A percentile compares a stretch with the other conserved stretches of the same genome.
Conservation (phyloP, 1,284 basidiomycete genomes). For the Tremellales sp. region DNA sequence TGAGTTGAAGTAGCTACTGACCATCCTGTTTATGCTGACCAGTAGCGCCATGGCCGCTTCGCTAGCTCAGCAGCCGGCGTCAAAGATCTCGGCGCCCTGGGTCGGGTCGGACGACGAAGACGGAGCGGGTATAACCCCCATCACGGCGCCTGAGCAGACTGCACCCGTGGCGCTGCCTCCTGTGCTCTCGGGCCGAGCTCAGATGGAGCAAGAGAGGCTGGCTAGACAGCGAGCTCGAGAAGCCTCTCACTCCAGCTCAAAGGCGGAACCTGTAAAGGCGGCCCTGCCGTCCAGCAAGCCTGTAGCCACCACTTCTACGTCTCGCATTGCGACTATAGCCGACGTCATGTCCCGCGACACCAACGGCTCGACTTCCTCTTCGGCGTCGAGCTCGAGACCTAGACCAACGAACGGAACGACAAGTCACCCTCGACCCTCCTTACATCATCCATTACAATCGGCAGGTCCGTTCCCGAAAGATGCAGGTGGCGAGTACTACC, state of each 20-base stretch:
- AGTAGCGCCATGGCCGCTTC: constrained; percentile 36
- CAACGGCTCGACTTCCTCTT: background rate
- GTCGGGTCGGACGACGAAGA: constrained; percentile 10
- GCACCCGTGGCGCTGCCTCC: constrained; percentile 2
- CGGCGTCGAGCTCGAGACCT: background rate
- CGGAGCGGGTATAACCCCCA: constrained; percentile 3
- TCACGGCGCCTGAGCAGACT: constrained; percentile 6
- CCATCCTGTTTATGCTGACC: background rate
- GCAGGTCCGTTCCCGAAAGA: constrained; percentile 28
- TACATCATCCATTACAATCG: constrained; percentile 32
- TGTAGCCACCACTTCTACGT: background rate
- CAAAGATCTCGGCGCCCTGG: too few relatives aligned
- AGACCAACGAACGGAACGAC: background rate
- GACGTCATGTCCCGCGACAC: background rate
- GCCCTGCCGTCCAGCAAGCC: background rate
- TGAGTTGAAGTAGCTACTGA: constrained; percentile 11
- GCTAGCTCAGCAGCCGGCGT: constrained; percentile 4
- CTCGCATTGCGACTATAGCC: background rate
- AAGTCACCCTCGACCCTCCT: background rate
- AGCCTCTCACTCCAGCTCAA: background rate
- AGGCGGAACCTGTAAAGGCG: background rate
- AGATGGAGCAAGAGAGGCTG: constrained; percentile 40
- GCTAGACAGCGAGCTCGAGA: constrained; percentile 32
- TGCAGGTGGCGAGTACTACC: constrained; percentile 42
- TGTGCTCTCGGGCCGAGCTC: constrained; percentile 29